Evolutionary conservation across 2,329 filamentous ascomycete genomes (phyloP), one percentile per base, ranked within the genome.

Genomic region (Hymenoscyphus scutula): DNA sequence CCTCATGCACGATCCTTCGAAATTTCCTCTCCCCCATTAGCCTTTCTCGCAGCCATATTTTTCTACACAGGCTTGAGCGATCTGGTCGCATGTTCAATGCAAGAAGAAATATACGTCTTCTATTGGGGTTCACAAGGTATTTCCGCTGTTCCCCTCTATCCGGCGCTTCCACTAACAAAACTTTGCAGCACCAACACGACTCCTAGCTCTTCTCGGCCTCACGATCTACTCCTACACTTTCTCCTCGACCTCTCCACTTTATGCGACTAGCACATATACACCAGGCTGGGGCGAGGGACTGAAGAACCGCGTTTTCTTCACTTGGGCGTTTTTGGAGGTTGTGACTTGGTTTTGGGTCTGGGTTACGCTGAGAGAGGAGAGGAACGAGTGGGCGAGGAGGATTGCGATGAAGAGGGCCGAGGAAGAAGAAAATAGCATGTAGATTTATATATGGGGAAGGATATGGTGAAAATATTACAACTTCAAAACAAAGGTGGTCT

Each of bases 301-400:
- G 70, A 92, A 93, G 79, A 96, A 96, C 74, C 85, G 91, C 58
- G 79, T 96, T 48, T 85, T 96, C 48, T 96, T 97, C 74, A 87
- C 89, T 0, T 95, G 92, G 76, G 87, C 86, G 8, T 95, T 97
- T 71, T 73, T 96, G 72, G 93, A 97, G 79, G 85, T 91, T 74
- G 81, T 91, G 68, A 83, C 84, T 65, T 97, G 92, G 91, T 92
- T 96, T 76, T 97, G 92, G 92, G 86, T 85, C 27, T 91, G 87
- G 81, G 81, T 88, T 32, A 89, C 85, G 4, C 75, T 92, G 69
- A 80, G 85, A 59, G 89, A 92, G 71, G 89, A 92, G 78, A 73
- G 77, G 60, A 73, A 72, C 56, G 73, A 75, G 56, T 69, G 76
- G 37, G 69, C 73, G 11, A 65, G 75, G 32, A 73, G 72, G 54